Conservation (phyloP, 345 rosid genomes). For the Turnera subulata region DNA sequence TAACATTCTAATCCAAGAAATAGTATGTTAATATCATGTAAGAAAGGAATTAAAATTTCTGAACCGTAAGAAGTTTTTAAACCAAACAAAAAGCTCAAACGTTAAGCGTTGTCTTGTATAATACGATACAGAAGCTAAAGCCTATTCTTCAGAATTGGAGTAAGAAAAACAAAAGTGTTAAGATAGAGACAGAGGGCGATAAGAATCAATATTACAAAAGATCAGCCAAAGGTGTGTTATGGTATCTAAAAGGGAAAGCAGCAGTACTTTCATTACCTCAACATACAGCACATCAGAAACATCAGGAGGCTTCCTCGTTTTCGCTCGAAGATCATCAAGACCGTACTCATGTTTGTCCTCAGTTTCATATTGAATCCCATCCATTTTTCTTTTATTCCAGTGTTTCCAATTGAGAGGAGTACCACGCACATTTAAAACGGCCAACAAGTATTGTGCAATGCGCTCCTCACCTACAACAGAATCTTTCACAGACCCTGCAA, state of each 20-base stretch:
- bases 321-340: slow-evolving; percentile 58
- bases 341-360: slow-evolving; percentile 49
- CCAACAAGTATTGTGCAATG: slow-evolving; percentile 70
- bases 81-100: no score
- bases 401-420: slow-evolving; percentile 84
- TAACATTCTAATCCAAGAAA: no score
- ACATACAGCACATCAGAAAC: slow-evolving; percentile 61
- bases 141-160: no score
- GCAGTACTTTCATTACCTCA: slow-evolving; percentile 39
- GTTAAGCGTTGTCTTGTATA: no score
- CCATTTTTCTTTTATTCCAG: slow-evolving; percentile 41
- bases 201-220: no score
- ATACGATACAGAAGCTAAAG: no score
- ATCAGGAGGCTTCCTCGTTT: slow-evolving; percentile 45
- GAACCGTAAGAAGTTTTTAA: no score
- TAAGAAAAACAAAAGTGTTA: no score
- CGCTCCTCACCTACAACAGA: slow-evolving; percentile 96
- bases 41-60: no score
- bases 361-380: slow-evolving; percentile 36
- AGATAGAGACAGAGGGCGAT: no score
- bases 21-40: no score
- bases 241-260: background rate
- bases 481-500: slow-evolving; percentile 83
- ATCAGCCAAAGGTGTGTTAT: no score
- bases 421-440: slow-evolving; percentile 75